These are phyloP conservation scores for Komagataella populi DNA, from an alignment of 805 yeast species.

Conservation along the genomic window DNA sequence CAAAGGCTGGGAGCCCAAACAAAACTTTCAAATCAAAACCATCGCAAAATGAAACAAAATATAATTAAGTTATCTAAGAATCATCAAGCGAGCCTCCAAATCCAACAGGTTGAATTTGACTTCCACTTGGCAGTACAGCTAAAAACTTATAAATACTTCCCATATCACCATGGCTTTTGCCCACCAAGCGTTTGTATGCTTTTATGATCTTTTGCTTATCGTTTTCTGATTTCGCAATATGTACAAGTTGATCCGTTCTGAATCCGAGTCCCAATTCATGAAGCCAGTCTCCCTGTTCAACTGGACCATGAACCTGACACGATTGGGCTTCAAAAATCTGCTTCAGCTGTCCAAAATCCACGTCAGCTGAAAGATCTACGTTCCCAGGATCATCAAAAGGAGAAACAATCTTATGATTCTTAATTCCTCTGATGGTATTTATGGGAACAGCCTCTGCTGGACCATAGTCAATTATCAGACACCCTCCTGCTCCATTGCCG, in stretches of 20 bases:
- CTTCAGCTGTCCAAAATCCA: slow-evolving; percentile 55
- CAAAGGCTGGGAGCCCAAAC: slow-evolving; percentile 10
- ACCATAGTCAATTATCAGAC: slow-evolving; percentile 71
- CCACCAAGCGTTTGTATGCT: slow-evolving; percentile 52
- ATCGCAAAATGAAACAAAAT: neutral
- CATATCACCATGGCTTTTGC: slow-evolving; percentile 49
- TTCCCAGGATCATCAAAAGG: slow-evolving; percentile 70
- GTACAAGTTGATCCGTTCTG: slow-evolving; percentile 46
- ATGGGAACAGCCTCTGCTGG: slow-evolving; percentile 47
- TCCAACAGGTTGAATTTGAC: slow-evolving; percentile 32
- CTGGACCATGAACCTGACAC: slow-evolving; percentile 35
- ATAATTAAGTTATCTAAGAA: too few species aligned
- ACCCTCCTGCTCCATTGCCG: slow-evolving; percentile 36
- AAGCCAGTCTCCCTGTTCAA: slow-evolving; percentile 70
- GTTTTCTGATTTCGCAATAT: slow-evolving; percentile 23
- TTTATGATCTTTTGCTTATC: slow-evolving; percentile 36
- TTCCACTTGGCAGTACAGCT: slow-evolving; percentile 38
- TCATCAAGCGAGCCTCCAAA: slow-evolving; percentile 24
- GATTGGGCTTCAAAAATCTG: slow-evolving; percentile 16
- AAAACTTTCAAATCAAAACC: neutral
- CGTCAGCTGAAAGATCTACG: slow-evolving; percentile 75
- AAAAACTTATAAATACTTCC: slow-evolving; percentile 66
- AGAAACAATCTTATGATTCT: slow-evolving; percentile 55
- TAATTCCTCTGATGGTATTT: slow-evolving; percentile 64
- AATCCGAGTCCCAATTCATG: slow-evolving; percentile 64